These are phyloP conservation scores for Apodospora peruviana DNA, from an alignment of 495 filamentous ascomycete species.

Conservation along the genomic window DNA sequence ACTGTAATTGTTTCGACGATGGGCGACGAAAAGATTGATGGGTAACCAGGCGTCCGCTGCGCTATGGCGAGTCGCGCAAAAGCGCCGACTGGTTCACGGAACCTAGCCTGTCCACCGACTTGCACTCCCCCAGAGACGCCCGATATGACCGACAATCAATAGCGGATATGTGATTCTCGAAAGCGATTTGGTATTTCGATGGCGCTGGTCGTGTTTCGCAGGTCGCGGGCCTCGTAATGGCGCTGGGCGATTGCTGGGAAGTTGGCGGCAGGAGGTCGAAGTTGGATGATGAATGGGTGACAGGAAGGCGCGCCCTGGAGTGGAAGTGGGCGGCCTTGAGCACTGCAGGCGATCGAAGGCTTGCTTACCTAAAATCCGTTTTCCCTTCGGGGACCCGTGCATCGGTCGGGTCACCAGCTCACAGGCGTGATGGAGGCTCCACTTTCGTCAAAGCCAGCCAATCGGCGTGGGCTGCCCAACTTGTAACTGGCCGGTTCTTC, in stretches of 20 bases:
- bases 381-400: too few relatives aligned
- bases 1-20: conserved; percentile 11
- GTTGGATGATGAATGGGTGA: conserved; percentile 22
- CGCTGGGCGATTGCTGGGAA: conserved; percentile 22
- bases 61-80: conserved; percentile 39
- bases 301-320: conserved; percentile 4
- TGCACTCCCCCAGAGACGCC: conserved; percentile 13
- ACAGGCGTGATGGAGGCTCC: too few relatives aligned
- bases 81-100: conserved; percentile 26
- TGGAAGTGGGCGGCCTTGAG: conserved; percentile 2
- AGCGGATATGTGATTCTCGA: background rate
- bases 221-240: conserved; percentile 23
- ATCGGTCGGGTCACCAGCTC: too few relatives aligned
- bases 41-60: too few relatives aligned
- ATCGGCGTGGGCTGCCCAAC: too few relatives aligned
- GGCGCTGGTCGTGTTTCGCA: conserved; percentile 7
- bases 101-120: conserved; percentile 14
- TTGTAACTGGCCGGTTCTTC: too few relatives aligned
- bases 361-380: conserved; percentile 12
- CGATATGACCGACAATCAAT: background rate
- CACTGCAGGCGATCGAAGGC: background rate
- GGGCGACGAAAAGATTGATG: conserved; percentile 27
- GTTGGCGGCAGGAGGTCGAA: conserved; percentile 15
- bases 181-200: background rate
- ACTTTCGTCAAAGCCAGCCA: too few relatives aligned